phyloP scores from a whole-genome alignment of 1,139 yeast genomes.

The Saccharomyces hybrid region DNA sequence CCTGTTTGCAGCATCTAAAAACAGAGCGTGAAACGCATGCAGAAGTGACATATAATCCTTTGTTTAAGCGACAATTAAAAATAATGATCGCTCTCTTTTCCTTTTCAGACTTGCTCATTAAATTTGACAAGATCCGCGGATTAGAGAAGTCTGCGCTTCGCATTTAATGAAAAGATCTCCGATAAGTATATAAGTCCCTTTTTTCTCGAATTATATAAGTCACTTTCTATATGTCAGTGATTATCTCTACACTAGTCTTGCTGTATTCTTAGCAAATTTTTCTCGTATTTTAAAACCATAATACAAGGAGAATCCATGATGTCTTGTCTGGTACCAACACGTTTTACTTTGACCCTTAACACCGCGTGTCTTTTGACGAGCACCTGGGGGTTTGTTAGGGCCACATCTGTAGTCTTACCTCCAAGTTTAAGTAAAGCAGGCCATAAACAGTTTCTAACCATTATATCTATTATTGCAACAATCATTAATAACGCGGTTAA shows the following conservation, averaged over 20 bases:
- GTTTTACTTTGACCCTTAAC: neutral
- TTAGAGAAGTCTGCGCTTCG: neutral
- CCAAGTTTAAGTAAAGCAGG: constrained; percentile 46
- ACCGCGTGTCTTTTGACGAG: constrained; percentile 18
- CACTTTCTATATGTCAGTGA: neutral
- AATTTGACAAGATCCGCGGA: neutral
- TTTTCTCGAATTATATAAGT: neutral
- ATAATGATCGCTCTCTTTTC: neutral
- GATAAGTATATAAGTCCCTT: neutral
- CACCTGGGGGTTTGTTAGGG: constrained; percentile 24
- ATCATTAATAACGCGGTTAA: constrained; percentile 31
- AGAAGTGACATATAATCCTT: neutral
- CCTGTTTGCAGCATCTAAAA: neutral
- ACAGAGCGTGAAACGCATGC: neutral
- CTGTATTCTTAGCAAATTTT: neutral
- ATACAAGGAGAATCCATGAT: neutral
- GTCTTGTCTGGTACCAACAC: neutral
- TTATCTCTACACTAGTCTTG: too few species aligned
- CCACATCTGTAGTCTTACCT: constrained; percentile 38
- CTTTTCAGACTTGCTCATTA: neutral
- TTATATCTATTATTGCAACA: constrained; percentile 46
- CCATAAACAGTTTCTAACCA: constrained; percentile 61
- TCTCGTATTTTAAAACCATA: neutral
- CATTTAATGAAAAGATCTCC: neutral
- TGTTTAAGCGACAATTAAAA: neutral